A percentile compares a stretch with the other conserved stretches of the same genome.
phyloP scores from a whole-genome alignment of 441 rosid species.

The Geranium incanum region DNA sequence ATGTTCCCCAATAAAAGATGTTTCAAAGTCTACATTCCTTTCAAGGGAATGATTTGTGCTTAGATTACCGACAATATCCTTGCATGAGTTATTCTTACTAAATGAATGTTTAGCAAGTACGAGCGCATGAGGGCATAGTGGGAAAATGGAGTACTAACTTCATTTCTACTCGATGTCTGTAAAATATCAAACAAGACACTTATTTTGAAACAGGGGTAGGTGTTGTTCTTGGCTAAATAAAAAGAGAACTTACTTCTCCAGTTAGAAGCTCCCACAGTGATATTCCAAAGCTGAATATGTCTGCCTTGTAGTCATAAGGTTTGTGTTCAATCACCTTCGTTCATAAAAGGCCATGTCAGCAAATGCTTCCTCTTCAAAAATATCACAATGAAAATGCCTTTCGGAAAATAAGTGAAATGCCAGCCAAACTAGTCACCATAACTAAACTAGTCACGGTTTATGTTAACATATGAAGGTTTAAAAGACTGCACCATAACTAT shows the following conservation, averaged over 20 bases:
- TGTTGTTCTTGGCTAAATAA: not conserved
- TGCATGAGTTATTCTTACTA: not conserved
- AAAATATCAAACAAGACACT: not conserved
- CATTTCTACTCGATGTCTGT: not conserved
- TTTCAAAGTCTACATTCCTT: not conserved
- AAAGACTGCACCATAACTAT: not conserved
- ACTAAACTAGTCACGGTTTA: not conserved
- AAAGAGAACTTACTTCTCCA: constrained; percentile 58
- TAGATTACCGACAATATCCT: not conserved
- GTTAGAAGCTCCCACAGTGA: constrained; percentile 88
- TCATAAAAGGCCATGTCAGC: constrained; percentile 28
- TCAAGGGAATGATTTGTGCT: not conserved
- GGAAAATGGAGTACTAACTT: not conserved
- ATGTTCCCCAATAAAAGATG: too few species aligned
- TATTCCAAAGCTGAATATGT: constrained; percentile 83
- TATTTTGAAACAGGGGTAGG: not conserved
- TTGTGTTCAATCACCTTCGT: constrained; percentile 88
- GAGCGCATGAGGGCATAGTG: not conserved
- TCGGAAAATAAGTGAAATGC: not conserved
- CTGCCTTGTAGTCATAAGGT: constrained; percentile 84
- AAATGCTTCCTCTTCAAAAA: constrained; percentile 5
- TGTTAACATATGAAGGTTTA: not conserved
- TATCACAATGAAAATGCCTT: not conserved
- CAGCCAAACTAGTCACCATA: not conserved
- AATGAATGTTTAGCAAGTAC: not conserved